These are phyloP conservation scores for Cucurbitaria berberidis DNA, from an alignment of 2,329 filamentous ascomycete species.

Conservation along the genomic window DNA sequence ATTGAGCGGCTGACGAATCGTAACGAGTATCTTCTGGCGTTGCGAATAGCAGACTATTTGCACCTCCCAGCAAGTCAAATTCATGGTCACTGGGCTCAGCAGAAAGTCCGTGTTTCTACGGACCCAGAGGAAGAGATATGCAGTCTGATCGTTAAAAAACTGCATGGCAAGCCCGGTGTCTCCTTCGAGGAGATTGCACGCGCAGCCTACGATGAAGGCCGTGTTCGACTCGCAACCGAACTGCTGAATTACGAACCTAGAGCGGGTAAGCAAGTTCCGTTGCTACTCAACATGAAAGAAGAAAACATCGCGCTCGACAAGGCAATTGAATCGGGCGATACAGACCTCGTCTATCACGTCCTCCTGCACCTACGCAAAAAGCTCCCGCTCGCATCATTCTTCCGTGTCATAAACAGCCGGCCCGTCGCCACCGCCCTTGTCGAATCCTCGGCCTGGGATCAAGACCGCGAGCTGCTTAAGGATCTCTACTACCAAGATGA, in stretches of 20 bases:
- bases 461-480: constrained; percentile 84
- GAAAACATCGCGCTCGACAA: constrained; percentile 95
- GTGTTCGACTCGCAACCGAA: constrained; percentile 85
- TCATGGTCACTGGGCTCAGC: constrained; percentile 95
- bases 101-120: constrained; percentile 84
- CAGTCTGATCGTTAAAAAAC: constrained; percentile 80
- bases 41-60: constrained; percentile 86
- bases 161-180: constrained; percentile 87
- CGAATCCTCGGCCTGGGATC: constrained; percentile 79
- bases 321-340: constrained; percentile 93
- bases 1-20: constrained; percentile 85
- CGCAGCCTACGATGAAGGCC: constrained; percentile 92
- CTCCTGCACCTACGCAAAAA: constrained; percentile 88
- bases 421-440: constrained; percentile 88
- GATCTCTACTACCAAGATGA: constrained; percentile 98
- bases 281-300: constrained; percentile 93
- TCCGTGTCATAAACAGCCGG: constrained; percentile 84
- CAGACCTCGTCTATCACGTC: constrained; percentile 89
- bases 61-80: constrained; percentile 86
- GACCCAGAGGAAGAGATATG: constrained; percentile 91
- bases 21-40: constrained; percentile 87
- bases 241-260: constrained; percentile 92
- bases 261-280: constrained; percentile 92
- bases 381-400: constrained; percentile 87
- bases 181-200: constrained; percentile 95